phyloP scores from a whole-genome alignment of 257 asterid genomes.

The Rubia yunnanensis region DNA sequence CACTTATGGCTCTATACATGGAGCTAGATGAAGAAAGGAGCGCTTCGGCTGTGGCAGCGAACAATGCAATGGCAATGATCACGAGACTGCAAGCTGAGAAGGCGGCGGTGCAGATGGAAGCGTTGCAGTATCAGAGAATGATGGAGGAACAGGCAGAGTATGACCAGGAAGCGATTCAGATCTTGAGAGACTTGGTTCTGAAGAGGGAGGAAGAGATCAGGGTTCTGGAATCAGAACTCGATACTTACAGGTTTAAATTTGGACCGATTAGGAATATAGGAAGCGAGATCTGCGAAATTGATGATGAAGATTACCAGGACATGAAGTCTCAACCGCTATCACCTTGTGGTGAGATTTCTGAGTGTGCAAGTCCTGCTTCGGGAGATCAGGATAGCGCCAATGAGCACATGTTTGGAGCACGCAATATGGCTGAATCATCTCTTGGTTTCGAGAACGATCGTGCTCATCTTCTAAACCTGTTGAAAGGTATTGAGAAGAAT shows the following conservation, averaged over 20 bases:
- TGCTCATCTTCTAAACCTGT: slow-evolving; percentile 35
- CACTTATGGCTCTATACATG: slow-evolving; percentile 66
- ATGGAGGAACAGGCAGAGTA: slow-evolving; percentile 97
- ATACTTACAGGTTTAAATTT: slow-evolving; percentile 41
- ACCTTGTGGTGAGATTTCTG: slow-evolving; percentile 38
- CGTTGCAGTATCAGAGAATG: slow-evolving; percentile 92
- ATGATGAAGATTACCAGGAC: slow-evolving; percentile 56
- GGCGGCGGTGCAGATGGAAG: slow-evolving; percentile 98
- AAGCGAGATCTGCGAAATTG: slow-evolving; percentile 63
- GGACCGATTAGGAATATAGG: slow-evolving; percentile 43
- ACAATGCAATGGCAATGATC: slow-evolving; percentile 98
- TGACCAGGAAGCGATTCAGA: slow-evolving; percentile 67
- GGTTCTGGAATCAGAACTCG: slow-evolving; percentile 53
- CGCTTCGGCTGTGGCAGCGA: slow-evolving; percentile 93
- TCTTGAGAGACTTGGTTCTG: slow-evolving; percentile 46
- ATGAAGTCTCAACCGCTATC: slow-evolving; percentile 46
- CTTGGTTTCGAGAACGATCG: slow-evolving; percentile 56
- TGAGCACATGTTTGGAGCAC: slow-evolving; percentile 16
- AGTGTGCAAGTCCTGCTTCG: slow-evolving; percentile 30
- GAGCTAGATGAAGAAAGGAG: slow-evolving; percentile 91
- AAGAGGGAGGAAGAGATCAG: slow-evolving; percentile 60
- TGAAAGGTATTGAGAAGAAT: slow-evolving; percentile 46
- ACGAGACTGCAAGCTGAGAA: slow-evolving; percentile 88
- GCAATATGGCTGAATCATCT: slow-evolving; percentile 30
- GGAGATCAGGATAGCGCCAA: slow-evolving; percentile 22